Evolutionary conservation across 495 filamentous ascomycete species (phyloP).

Genomic region (Penicillium chermesinum): DNA sequence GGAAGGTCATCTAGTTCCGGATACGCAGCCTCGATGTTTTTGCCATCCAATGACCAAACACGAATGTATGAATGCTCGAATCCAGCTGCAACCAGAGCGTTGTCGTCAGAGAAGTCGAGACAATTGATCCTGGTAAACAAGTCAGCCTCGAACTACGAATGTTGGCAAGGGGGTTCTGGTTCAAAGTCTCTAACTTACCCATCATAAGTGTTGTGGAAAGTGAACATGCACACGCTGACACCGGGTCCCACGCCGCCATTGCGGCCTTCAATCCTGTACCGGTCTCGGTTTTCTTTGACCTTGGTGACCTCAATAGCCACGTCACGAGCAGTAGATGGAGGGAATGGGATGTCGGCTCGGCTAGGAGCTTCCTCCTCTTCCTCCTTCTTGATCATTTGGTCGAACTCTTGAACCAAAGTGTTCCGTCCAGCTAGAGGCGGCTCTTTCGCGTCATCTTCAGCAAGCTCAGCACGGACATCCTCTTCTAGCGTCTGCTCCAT

Average conservation of each 20-base stretch:
- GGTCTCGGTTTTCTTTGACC: conserved; percentile 87
- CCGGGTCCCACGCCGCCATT: conserved; percentile 75
- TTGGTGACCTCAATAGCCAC: conserved; percentile 91
- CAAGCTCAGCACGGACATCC: conserved; percentile 78
- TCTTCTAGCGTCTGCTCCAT: conserved; percentile 72
- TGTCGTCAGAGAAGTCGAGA: conserved; percentile 89
- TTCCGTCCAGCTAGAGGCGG: conserved; percentile 61
- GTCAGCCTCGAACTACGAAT: conserved; percentile 7
- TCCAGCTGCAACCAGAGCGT: conserved; percentile 75
- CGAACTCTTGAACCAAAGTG: conserved; percentile 70
- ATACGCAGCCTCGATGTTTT: conserved; percentile 48
- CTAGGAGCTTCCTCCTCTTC: conserved; percentile 77
- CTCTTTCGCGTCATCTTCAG: conserved; percentile 68
- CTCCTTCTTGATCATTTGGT: conserved; percentile 84
- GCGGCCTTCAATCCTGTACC: conserved; percentile 74
- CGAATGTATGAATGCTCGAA: conserved; percentile 93
- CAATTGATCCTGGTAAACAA: conserved; percentile 64
- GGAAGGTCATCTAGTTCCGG: conserved; percentile 37
- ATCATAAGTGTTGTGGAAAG: conserved; percentile 92
- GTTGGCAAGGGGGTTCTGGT: too few species aligned
- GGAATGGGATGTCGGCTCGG: conserved; percentile 73
- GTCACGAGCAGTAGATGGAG: conserved; percentile 78
- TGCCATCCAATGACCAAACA: conserved; percentile 83
- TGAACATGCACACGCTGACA: conserved; percentile 89
- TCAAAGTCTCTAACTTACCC: too few species aligned